Base-by-base conservation (phyloP, 2,329 filamentous ascomycete species). In the Neonectria punicea region DNA sequence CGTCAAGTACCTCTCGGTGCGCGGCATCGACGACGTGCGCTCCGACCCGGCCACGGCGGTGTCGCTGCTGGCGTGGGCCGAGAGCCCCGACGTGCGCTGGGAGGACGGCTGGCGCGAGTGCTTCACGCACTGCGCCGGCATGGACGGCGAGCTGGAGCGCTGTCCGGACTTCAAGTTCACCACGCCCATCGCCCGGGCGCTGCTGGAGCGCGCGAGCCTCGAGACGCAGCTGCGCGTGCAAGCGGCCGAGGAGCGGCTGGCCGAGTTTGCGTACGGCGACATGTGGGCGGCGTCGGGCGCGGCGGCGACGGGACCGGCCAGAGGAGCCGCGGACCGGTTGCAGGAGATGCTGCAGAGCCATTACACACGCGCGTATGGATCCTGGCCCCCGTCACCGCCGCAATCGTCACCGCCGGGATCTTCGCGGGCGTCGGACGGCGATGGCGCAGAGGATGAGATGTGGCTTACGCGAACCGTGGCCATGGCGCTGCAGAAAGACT, bases 41-140 rank as follows among this genome's bases (percentile, higher is more conserved):
- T 86, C 86, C 60, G 88, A 88, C 65, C 80, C 87, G 0, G 85
- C 87, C 39, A 81, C 82, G 2, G 89, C 90, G 1, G 83, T 90
- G 2, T 85, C 86, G 0, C 78, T 92, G 16, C 80, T 93, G 4
- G 86, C 87, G 0, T 93, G 89, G 87, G 85, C 88, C 2, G 91
- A 93, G 70, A 82, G 82, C n/a, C 81, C 84, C 2, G 84, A 81
- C 18, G 86, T 92, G 9, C 83, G 83, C 5, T 91, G 90, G 89
- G 84, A 88, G 49, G 87, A 90, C 67, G 89, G 90, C 1, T 93
- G 90, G 84, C 83, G 86, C 16, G 90, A 92, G 74, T 85, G 85
- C 28, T 93, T 91, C 70, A 81, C 88, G 7, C 90, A 93, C 73
- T 87, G 87, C 67, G 86, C 86, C 3, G 91, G 91, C 28, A 88